Conservation (phyloP, 169 alveolate species). For the Plasmodium malariae region DNA sequence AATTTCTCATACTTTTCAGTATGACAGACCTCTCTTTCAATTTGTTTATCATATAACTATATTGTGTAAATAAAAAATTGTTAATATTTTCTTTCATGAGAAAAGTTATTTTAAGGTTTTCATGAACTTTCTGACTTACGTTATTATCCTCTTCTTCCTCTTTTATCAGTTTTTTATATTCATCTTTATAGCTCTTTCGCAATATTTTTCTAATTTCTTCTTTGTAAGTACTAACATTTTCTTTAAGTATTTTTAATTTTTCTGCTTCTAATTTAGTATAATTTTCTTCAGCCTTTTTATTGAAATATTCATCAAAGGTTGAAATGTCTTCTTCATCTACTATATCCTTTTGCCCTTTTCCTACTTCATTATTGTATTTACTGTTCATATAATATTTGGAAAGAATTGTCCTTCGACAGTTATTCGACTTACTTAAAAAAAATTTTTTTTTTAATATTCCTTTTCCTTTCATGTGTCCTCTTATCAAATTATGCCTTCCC, state of each 20-base stretch:
- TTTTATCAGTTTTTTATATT: slow-evolving; percentile 32
- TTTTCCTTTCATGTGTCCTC: no score
- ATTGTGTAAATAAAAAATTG: slow-evolving; percentile 62
- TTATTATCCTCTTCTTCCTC: slow-evolving; percentile 68
- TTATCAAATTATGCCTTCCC: no score
- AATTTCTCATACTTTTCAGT: slow-evolving; percentile 24
- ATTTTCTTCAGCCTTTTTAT: slow-evolving; percentile 50
- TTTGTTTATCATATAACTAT: slow-evolving; percentile 71
- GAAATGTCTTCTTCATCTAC: neutral
- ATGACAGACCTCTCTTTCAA: slow-evolving; percentile 59
- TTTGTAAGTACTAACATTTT: slow-evolving; percentile 14
- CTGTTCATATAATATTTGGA: no score
- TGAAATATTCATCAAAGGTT: slow-evolving; percentile 69
- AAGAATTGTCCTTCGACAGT: no score
- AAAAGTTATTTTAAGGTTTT: slow-evolving; percentile 55
- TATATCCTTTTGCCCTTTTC: no score
- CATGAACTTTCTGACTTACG: slow-evolving; percentile 43
- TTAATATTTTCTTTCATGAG: slow-evolving; percentile 66
- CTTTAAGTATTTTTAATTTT: slow-evolving; percentile 51
- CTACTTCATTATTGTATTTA: no score
- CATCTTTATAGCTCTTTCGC: slow-evolving; percentile 51
- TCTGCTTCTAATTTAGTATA: slow-evolving; percentile 67
- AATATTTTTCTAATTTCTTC: slow-evolving; percentile 51
- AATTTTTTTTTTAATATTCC: no score
- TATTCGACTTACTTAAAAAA: no score